These are phyloP conservation scores for Melanopsichium pennsylvanicum DNA, from an alignment of 1,284 basidiomycete genomes.

Conservation along the genomic window DNA sequence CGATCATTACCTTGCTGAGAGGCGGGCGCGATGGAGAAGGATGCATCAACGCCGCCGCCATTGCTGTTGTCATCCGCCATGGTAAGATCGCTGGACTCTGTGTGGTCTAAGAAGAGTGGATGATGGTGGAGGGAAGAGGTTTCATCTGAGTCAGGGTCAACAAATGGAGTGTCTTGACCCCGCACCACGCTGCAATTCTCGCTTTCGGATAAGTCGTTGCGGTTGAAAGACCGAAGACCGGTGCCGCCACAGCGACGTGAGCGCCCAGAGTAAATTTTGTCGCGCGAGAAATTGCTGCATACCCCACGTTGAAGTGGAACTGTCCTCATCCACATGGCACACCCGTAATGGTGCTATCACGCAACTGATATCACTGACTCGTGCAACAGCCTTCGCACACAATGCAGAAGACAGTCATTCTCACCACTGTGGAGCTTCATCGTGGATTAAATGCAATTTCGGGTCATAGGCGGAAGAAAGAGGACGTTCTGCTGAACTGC, in stretches of 20 bases:
- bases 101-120: background rate
- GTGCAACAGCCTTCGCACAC: too few relatives aligned
- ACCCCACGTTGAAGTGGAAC: background rate
- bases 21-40: slow-evolving; percentile 1
- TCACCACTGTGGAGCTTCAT: too few relatives aligned
- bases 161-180: too few relatives aligned
- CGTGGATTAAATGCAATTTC: too few relatives aligned
- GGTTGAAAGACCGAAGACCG: slow-evolving; percentile 30
- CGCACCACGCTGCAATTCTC: slow-evolving; percentile 1
- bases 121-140: background rate
- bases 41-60: slow-evolving; percentile 6
- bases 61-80: slow-evolving; percentile 28
- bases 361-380: too few relatives aligned
- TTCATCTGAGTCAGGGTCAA: background rate
- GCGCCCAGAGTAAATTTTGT: background rate
- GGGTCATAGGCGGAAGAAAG: too few relatives aligned
- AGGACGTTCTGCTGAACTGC: too few relatives aligned
- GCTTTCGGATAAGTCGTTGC: slow-evolving; percentile 8
- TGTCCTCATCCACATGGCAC: slow-evolving; percentile 1
- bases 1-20: slow-evolving; percentile 9
- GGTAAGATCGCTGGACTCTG: background rate
- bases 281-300: background rate
- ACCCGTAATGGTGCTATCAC: too few relatives aligned
- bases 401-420: too few relatives aligned
- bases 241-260: slow-evolving; percentile 1